These are phyloP conservation scores for Penicillium oxalicum DNA, from an alignment of 2,329 filamentous ascomycete species.

Conservation along the genomic window DNA sequence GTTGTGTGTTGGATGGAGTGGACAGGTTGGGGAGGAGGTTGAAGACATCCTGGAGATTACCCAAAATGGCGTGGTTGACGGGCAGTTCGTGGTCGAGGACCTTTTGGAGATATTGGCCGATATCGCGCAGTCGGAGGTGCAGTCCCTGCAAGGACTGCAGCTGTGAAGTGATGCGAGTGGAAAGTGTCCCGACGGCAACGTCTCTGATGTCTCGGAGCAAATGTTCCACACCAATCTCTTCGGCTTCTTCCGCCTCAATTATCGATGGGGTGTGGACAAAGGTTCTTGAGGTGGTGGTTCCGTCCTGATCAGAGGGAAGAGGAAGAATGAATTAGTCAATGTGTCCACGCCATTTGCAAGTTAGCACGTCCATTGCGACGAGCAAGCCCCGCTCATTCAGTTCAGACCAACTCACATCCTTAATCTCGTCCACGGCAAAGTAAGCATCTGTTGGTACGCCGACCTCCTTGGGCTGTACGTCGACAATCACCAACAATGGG, in stretches of 20 bases:
- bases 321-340: no score
- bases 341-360: no score
- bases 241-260: constrained; percentile 97
- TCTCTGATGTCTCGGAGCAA: constrained; percentile 96
- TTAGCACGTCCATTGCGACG: no score
- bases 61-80: constrained; percentile 94
- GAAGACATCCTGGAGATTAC: constrained; percentile 98
- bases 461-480: constrained; percentile 96
- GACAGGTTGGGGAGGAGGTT: constrained; percentile 95
- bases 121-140: constrained; percentile 89
- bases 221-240: constrained; percentile 98
- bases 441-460: constrained; percentile 98
- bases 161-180: constrained; percentile 94
- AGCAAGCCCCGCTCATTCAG: neutral
- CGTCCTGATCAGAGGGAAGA: constrained; percentile 57
- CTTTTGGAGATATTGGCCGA: constrained; percentile 91
- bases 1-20: constrained; percentile 62
- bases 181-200: constrained; percentile 92
- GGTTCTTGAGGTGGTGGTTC: constrained; percentile 91
- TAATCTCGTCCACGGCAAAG: constrained; percentile 98
- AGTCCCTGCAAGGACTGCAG: constrained; percentile 94
- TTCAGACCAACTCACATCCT: constrained; percentile 64
- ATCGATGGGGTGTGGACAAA: constrained; percentile 98
- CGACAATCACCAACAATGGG: constrained; percentile 92
- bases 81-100: constrained; percentile 88